These are phyloP conservation scores for Uronychia binucleata DNA, from an alignment of 73 alveolate genomes.

Conservation along the genomic window DNA sequence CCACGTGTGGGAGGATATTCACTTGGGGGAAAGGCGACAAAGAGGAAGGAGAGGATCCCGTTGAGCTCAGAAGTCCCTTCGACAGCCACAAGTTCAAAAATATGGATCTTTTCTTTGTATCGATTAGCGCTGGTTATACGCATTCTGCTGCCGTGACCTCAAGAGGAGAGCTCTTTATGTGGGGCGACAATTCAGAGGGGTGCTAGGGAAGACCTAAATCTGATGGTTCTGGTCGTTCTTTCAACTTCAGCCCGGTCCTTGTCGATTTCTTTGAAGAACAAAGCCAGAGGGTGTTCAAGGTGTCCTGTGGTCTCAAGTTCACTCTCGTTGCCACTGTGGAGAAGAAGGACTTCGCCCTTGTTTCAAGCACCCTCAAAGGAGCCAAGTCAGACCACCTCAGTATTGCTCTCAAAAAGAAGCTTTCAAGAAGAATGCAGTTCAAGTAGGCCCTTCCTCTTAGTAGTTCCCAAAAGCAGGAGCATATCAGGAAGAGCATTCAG, in stretches of 20 bases:
- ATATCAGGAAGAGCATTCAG: background rate
- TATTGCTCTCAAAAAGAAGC: conserved; percentile 46
- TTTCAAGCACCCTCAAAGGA: conserved; percentile 7
- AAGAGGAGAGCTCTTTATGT: conserved; percentile 57
- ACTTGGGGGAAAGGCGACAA: conserved; percentile 67
- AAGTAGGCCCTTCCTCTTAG: conserved; percentile 6
- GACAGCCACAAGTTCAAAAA: conserved; percentile 43
- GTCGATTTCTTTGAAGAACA: conserved; percentile 20
- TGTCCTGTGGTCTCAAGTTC: conserved; percentile 57
- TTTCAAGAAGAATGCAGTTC: conserved; percentile 38
- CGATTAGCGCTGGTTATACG: conserved; percentile 26
- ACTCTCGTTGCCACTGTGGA: conserved; percentile 44
- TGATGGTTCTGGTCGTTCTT: conserved; percentile 9
- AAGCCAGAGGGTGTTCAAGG: conserved; percentile 15
- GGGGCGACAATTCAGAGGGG: conserved; percentile 67
- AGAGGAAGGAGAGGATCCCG: conserved; percentile 26
- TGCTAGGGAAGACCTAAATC: conserved; percentile 63
- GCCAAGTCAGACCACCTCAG: conserved; percentile 33
- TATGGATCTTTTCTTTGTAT: conserved; percentile 35
- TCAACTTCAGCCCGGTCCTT: conserved; percentile 20
- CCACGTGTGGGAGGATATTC: conserved; percentile 61
- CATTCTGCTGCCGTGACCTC: conserved; percentile 56
- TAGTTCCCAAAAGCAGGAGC: background rate
- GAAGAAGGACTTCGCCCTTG: conserved; percentile 13
- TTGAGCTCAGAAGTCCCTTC: conserved; percentile 45